Base-by-base conservation (phyloP, 192 early-diverging fungal species). In the Allomyces arbusculus region DNA sequence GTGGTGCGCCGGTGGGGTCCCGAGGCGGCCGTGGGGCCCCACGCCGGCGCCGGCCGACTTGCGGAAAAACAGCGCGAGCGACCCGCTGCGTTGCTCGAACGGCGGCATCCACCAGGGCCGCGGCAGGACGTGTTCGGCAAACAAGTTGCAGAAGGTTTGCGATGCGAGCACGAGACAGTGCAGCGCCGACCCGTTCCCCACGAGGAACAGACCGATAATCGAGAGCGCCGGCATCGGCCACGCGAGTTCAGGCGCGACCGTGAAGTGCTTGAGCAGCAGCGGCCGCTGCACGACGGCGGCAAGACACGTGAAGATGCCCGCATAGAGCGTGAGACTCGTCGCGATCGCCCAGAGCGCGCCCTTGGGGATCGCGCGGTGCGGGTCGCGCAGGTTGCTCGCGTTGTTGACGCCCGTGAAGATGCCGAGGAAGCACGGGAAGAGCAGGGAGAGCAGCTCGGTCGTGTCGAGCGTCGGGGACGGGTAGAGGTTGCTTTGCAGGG, bases 391-490 rank as follows among this genome's bases (percentile, higher is more conserved):
- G 23, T 58, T 22, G 24, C 2, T 6, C 0, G 66, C 44, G 23
- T 66, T 66, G 58, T 66, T 66, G 22, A 58, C 58, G 23, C 66
- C 66, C 10, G 24, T 44, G 33, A 61, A 61, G 16, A 66, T 66
- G 10, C 66, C 66, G 10, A 66, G 44, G 24, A 66, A 66, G 55
- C 66, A 66, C 10, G 66, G 66, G 12, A 66, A 23, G 3, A 66
- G 55, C 23, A 61, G 58, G 2, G 44, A 58, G 23, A 66, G 66
- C 3, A 20, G 33, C 7, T 40, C 33, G 33, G 33, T 40, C 33
- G 33, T 40, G 33, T 40, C 33, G 33, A 40, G 33, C 7, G 33
- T 40, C 8, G 33, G 33, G 4, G 33, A 40, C 33, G 33, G 33
- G 33, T 40, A 40, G 33, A 40, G 33, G 33, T 40, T 40, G 33